Evolutionary conservation across 2,329 filamentous ascomycete genomes (phyloP).

Genomic region (Colletotrichum lindemuthianum): DNA sequence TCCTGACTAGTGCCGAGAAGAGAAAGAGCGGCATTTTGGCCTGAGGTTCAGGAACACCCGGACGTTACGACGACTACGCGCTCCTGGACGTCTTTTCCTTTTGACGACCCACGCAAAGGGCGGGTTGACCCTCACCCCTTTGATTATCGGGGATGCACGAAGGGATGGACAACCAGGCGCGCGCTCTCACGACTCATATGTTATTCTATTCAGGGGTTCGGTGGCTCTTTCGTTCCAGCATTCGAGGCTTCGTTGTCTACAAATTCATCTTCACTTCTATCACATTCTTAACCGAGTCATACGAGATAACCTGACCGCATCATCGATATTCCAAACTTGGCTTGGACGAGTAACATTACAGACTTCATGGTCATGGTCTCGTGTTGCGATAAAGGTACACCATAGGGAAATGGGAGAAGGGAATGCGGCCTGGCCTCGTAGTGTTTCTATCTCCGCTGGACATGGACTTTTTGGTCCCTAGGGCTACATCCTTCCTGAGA

Average conservation of each 20-base stretch:
- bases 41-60: conserved; percentile 23
- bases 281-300: conserved; percentile 31
- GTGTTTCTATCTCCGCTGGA: conserved; percentile 19
- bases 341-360: conserved; percentile 30
- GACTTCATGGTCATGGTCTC: conserved; percentile 24
- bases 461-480: conserved; percentile 23
- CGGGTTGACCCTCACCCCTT: conserved; percentile 35
- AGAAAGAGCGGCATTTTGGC: conserved; percentile 71
- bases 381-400: conserved; percentile 26
- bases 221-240: conserved; percentile 33
- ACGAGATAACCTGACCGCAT: conserved; percentile 19
- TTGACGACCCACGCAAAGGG: conserved; percentile 34
- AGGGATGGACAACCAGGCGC: conserved; percentile 29
- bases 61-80: conserved; percentile 38
- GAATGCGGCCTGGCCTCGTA: conserved; percentile 16
- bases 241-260: conserved; percentile 34
- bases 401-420: conserved; percentile 22
- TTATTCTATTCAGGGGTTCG: conserved; percentile 32
- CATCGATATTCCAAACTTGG: conserved; percentile 22
- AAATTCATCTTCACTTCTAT: conserved; percentile 35
- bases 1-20: conserved; percentile 90
- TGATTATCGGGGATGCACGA: conserved; percentile 34
- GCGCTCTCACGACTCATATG: conserved; percentile 33
- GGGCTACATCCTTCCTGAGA: conserved; percentile 25
- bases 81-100: conserved; percentile 36